Percentiles rank a stretch among this genome's conserved stretches.
phyloP scores from a whole-genome alignment of 2,329 filamentous ascomycete genomes.

The Arthrobotrys megalospora region DNA sequence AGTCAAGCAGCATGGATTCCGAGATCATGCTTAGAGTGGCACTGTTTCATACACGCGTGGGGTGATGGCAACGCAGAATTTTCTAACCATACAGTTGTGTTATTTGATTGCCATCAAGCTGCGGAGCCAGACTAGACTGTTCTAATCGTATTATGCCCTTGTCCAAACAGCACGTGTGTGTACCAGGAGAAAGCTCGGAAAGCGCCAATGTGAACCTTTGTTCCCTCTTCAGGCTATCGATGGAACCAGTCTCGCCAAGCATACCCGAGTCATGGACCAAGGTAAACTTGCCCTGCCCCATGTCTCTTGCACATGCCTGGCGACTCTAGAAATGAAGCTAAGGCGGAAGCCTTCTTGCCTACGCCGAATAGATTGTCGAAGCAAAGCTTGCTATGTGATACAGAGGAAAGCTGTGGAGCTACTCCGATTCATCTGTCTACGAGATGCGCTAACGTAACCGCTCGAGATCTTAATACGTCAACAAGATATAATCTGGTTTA shows the following conservation, averaged over 20 bases:
- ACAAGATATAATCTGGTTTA: not conserved
- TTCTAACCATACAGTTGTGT: not conserved
- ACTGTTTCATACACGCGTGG: too few relatives aligned
- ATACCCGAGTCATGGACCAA: constrained; percentile 27
- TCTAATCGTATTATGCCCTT: not conserved
- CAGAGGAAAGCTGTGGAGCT: not conserved
- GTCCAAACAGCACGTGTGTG: not conserved
- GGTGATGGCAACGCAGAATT: not conserved
- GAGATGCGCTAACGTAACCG: constrained; percentile 14
- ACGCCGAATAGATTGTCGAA: constrained; percentile 19
- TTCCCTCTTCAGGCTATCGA: constrained; percentile 7
- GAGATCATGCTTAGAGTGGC: too few relatives aligned
- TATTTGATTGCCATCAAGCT: too few relatives aligned
- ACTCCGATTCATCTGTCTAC: constrained; percentile 4
- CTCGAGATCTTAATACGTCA: constrained; percentile 13
- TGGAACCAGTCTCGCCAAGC: constrained; percentile 17
- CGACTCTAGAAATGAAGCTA: constrained; percentile 32
- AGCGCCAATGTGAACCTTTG: constrained; percentile 1
- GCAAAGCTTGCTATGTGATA: not conserved
- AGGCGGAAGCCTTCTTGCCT: constrained; percentile 38
- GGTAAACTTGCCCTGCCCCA: constrained; percentile 16
- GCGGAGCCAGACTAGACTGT: not conserved
- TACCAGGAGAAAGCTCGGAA: not conserved
- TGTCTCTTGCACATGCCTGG: not conserved
- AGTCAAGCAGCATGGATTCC: too few relatives aligned